Conservation (phyloP, 2,329 filamentous ascomycete genomes). For the Claviceps humidiphila region DNA sequence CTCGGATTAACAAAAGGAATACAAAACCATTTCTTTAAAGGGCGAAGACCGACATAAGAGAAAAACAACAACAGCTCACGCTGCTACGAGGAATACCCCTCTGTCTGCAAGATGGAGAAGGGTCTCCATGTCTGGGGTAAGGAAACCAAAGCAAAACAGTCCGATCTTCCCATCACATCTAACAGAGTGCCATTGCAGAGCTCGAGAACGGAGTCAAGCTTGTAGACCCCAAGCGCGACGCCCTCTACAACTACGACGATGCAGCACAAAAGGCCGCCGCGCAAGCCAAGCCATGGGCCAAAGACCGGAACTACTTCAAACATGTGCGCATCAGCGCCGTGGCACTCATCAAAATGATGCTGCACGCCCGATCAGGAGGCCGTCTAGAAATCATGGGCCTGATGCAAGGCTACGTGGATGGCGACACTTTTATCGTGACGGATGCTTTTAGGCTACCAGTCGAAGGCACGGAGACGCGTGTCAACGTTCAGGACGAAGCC, state of each 20-base stretch:
- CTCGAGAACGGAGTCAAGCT: slow-evolving; percentile 75
- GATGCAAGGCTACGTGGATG: slow-evolving; percentile 89
- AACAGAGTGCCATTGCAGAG: slow-evolving; percentile 40
- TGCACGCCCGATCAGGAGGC: slow-evolving; percentile 94
- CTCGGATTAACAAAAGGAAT: background rate
- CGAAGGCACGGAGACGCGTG: slow-evolving; percentile 94
- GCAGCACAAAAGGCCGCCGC: slow-evolving; percentile 54
- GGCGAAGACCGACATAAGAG: no score
- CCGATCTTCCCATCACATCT: background rate
- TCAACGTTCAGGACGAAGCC: slow-evolving; percentile 90
- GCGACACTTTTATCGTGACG: slow-evolving; percentile 78
- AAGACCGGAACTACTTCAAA: slow-evolving; percentile 79
- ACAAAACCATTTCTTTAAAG: no score
- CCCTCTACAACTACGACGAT: slow-evolving; percentile 73
- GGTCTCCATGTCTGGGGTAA: background rate
- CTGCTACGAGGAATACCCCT: background rate
- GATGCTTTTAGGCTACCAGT: slow-evolving; percentile 90
- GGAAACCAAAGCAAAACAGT: background rate
- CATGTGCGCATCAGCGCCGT: slow-evolving; percentile 85
- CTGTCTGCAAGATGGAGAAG: background rate
- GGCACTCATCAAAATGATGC: slow-evolving; percentile 95
- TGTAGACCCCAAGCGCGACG: slow-evolving; percentile 76
- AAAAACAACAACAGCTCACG: background rate
- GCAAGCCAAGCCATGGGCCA: slow-evolving; percentile 58
- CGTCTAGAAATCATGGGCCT: slow-evolving; percentile 91